Base-by-base conservation (phyloP, 2,329 filamentous ascomycete genomes). In the Fusarium protoensiforme region DNA sequence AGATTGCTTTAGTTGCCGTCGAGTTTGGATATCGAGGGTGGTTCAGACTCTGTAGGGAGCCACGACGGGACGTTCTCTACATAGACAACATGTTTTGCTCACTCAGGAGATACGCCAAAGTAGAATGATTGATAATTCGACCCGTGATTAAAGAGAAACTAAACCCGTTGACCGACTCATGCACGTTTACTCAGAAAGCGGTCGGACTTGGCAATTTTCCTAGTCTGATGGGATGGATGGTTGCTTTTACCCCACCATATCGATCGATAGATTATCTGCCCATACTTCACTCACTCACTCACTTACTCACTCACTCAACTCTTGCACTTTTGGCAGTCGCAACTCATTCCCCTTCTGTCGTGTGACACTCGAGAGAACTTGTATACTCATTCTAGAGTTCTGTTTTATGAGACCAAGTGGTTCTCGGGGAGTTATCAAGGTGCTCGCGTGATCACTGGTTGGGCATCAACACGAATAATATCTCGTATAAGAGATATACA, bases 131-230 rank as follows among this genome's bases (percentile, higher is more conserved):
- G 33, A 53, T 31, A 31, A n/a, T 20, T 53, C 18, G 20, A 14
- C 24, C 24, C 24, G 29, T 51, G 5, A 51, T 29, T 29, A 51
- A n/a, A 13, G 3, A 46, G 41, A 51, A 51, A 29, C 46, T 33
- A 33, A 36, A 36, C 33, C 31, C 27, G 46, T 29, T 18, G 9
- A 14, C 11, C 2, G 6, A 31, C 4, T 31, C 27, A 53, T 53
- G n/a, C n/a, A n/a, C n/a, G n/a, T n/a, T 31, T 51, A 31, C 46
- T 31, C 27, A 31, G 7, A 73, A 74, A 69, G 71, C 65, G 72
- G 72, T 74, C 72, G 53, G 35, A 31, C 24, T 65, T 54, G 65
- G 72, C 72, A 74, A 74, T 61, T 72, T 69, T 62, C 62, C 39
- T 27, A 35, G 61, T 59, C 29, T 63, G 16, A 56, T 56, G 3